Base-by-base conservation (phyloP, 441 rosid genomes). In the Adansonia rubrostipa region DNA sequence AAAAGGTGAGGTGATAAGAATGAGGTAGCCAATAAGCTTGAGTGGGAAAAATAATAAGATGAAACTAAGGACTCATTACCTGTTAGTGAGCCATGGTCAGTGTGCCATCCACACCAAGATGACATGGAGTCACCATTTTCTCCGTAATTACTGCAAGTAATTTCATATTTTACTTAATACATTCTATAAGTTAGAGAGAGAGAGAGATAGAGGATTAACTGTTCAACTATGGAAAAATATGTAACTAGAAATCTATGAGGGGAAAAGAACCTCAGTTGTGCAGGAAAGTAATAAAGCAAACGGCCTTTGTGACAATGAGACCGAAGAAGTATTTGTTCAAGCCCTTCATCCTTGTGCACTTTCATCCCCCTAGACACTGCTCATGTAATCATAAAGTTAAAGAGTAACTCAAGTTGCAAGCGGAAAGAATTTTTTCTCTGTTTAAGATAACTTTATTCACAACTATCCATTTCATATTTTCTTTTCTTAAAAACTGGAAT, bases 51-150 rank as follows among this genome's bases (percentile, higher is more conserved):
- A 57, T 11, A 62, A 71, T 54, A 70, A 2, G 48, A 47, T 75
- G 10, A 63, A 14, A 51, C 66, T 7, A 58, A 66, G 54, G 62
- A 76, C 11, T 24, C 7, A 5, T 45, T 42, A 90, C 99, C 98
- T 83, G 98, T 93, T 75, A 96, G 84, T 62, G 97, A 96, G 71
- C 94, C 97, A 70, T 93, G 93, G 88, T 96, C 99, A 22, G 97
- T 92, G 77, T 96, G 99, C 98, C 98, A 96, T 69, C 99, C 99
- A 70, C 98, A 96, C 99, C 99, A 96, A 82, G 96, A 91, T 40
- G 98, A 94, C 80, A 86, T 84, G 57, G 91, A 85, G 65, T 87
- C 91, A 28, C 77, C 81, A 82, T 84, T 85, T 84, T 81, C 86
- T 9, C 22, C 76, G 79, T 17, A 19, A 63, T 87, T 78, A 74